phyloP scores from a whole-genome alignment of 2,329 filamentous ascomycete species.

The Ascochyta lentis region DNA sequence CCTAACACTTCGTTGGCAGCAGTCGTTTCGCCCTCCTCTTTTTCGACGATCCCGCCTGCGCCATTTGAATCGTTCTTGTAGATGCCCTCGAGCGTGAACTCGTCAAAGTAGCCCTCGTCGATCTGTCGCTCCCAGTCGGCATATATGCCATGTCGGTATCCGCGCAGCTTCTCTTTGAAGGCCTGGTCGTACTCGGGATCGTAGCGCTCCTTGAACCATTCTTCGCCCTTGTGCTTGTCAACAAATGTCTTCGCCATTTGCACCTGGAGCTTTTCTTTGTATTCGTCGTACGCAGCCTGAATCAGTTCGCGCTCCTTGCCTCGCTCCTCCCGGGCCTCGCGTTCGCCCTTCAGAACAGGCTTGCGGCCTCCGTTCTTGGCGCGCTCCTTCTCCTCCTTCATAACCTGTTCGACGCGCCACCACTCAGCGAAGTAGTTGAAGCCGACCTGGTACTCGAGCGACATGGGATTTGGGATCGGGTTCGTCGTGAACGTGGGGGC shows the following conservation, averaged over 20 bases:
- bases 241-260: constrained; percentile 90
- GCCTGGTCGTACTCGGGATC: constrained; percentile 80
- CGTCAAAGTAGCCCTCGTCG: constrained; percentile 84
- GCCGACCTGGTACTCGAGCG: constrained; percentile 78
- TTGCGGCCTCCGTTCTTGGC: constrained; percentile 72
- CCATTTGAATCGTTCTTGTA: constrained; percentile 93
- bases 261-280: constrained; percentile 70
- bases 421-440: constrained; percentile 88
- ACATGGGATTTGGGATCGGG: constrained; percentile 74
- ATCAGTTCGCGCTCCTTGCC: constrained; percentile 82
- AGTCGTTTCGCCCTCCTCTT: constrained; percentile 93
- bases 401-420: constrained; percentile 82
- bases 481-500: constrained; percentile 64
- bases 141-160: constrained; percentile 80
- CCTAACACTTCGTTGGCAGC: constrained; percentile 91
- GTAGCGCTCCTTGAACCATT: constrained; percentile 98
- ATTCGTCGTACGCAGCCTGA: constrained; percentile 70
- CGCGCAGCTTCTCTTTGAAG: constrained; percentile 76
- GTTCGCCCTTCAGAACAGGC: constrained; percentile 67
- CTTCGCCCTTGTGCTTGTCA: constrained; percentile 88
- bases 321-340: constrained; percentile 74
- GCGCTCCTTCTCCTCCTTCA: constrained; percentile 81
- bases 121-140: constrained; percentile 89
- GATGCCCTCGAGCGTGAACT: constrained; percentile 91
- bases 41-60: constrained; percentile 82